Percentiles rank a stretch among this genome's conserved stretches.
Evolutionary conservation across 495 filamentous ascomycete species (phyloP).

Genomic region (Aspergillus taichungensis): DNA sequence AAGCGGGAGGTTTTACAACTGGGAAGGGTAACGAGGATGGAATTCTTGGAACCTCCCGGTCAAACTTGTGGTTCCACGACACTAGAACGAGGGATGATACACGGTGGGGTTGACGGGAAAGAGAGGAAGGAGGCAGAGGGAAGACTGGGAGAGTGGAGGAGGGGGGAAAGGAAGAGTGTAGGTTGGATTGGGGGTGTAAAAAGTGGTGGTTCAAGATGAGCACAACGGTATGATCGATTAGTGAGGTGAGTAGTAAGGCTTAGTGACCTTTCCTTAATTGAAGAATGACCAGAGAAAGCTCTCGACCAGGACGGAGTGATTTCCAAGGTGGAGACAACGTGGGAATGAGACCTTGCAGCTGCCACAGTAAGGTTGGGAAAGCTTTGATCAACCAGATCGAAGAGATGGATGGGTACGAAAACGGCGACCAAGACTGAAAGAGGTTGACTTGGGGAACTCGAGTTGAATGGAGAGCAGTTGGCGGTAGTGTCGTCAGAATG

Average conservation of each 20-base stretch:
- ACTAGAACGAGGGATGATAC: constrained; percentile 17
- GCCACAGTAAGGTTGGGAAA: background rate
- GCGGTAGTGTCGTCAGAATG: constrained; percentile 29
- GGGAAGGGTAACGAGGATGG: constrained; percentile 7
- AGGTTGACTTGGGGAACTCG: constrained; percentile 1
- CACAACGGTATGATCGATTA: constrained; percentile 16
- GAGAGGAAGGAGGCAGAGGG: constrained; percentile 10
- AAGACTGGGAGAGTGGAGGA: background rate
- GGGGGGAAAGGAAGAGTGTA: too few relatives aligned
- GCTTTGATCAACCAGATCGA: background rate
- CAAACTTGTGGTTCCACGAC: constrained; percentile 12
- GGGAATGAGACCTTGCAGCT: constrained; percentile 1
- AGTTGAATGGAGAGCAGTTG: background rate
- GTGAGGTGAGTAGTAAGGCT: background rate
- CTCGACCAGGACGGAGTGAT: constrained; percentile 10
- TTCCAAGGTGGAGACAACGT: constrained; percentile 1
- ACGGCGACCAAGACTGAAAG: constrained; percentile 8
- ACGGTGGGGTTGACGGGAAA: constrained; percentile 5
- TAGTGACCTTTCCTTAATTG: too few relatives aligned
- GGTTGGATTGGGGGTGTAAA: too few relatives aligned
- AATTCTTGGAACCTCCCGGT: constrained; percentile 11
- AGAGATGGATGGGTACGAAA: constrained; percentile 10
- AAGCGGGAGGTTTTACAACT: constrained; percentile 11
- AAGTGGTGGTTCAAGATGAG: constrained; percentile 13
- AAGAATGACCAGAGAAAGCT: too few relatives aligned